phyloP scores from a whole-genome alignment of 176 grass and related monocot genomes.

The Ananas comosus region DNA sequence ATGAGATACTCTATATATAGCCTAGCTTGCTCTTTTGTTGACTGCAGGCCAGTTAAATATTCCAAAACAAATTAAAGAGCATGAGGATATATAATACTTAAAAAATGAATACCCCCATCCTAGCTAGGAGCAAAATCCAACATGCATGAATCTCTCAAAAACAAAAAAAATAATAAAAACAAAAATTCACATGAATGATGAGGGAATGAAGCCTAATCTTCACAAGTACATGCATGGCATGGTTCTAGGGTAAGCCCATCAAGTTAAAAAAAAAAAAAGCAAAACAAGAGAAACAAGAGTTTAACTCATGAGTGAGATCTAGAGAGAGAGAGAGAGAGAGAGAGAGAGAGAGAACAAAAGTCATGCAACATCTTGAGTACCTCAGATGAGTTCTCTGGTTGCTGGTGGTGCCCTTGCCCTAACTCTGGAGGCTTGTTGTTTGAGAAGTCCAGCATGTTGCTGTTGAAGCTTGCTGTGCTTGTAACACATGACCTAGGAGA shows the following conservation, averaged over 20 bases:
- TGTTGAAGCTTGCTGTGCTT: conserved; percentile 31
- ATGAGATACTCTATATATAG: too few species aligned
- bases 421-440: conserved; percentile 26
- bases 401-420: conserved; percentile 42
- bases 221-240: not conserved
- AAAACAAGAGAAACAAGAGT: not conserved
- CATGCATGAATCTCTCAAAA: too few species aligned
- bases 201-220: not conserved
- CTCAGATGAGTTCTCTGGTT: conserved; percentile 78
- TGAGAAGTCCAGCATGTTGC: conserved; percentile 79
- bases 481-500: conserved; percentile 77
- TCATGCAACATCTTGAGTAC: conserved; percentile 22
- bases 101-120: too few species aligned
- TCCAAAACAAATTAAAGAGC: not conserved
- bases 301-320: not conserved
- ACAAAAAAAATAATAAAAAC: too few species aligned
- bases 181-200: not conserved
- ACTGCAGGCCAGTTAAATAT: not conserved
- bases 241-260: not conserved
- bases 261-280: not conserved
- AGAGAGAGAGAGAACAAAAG: not conserved
- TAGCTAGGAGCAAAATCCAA: too few species aligned
- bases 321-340: conserved; percentile 1
- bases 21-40: too few species aligned
- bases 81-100: not conserved